Evolutionary conservation across 768 basidiomycete species (phyloP).

Genomic region (Auriscalpium vulgare): DNA sequence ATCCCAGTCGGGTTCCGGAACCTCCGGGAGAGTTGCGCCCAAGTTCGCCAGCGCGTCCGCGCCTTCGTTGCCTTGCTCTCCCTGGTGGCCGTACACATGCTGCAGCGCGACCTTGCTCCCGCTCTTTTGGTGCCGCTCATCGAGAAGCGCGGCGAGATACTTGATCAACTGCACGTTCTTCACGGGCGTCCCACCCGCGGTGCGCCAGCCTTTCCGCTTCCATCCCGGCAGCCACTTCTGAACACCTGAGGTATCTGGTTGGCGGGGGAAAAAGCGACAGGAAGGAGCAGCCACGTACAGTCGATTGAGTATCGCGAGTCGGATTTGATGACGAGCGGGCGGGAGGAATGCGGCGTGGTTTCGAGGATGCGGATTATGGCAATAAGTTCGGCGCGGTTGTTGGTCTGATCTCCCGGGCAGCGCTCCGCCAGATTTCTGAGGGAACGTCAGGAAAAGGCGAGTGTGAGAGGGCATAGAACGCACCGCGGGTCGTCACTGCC

Average conservation of each 20-base stretch:
- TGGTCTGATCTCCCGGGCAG: slow-evolving; percentile 78
- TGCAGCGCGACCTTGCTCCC: slow-evolving; percentile 54
- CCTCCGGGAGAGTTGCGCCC: slow-evolving; percentile 36
- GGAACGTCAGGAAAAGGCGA: not conserved
- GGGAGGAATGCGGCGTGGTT: slow-evolving; percentile 47
- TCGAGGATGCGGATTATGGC: slow-evolving; percentile 82
- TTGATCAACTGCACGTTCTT: slow-evolving; percentile 68
- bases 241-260: slow-evolving; percentile 45
- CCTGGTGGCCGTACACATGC: slow-evolving; percentile 75
- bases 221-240: slow-evolving; percentile 63
- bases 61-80: slow-evolving; percentile 76
- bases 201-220: slow-evolving; percentile 44
- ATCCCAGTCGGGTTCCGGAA: slow-evolving; percentile 56
- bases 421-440: slow-evolving; percentile 74
- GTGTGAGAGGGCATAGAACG: slow-evolving; percentile 7
- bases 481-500: slow-evolving; percentile 58
- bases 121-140: slow-evolving; percentile 33
- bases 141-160: slow-evolving; percentile 58
- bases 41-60: slow-evolving; percentile 69
- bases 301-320: slow-evolving; percentile 82
- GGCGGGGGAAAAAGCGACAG: slow-evolving; percentile 1
- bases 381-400: slow-evolving; percentile 83
- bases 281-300: slow-evolving; percentile 36
- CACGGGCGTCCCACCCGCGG: slow-evolving; percentile 43
- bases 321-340: slow-evolving; percentile 65